Evolutionary conservation across 805 yeast species (phyloP).

Genomic region (Starmerella lactis-condensi): DNA sequence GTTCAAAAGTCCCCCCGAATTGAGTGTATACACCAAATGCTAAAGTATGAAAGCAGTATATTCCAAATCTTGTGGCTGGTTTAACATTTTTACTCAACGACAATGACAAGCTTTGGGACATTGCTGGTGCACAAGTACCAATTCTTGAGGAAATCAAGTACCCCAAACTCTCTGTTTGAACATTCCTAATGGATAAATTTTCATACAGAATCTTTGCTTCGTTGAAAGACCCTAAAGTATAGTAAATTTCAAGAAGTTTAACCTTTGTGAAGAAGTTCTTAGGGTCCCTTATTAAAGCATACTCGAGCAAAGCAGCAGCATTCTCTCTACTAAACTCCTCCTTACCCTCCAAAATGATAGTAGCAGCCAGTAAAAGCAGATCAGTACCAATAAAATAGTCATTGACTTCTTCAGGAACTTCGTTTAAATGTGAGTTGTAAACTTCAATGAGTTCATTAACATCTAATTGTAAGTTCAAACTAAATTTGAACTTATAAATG

Average conservation of each 20-base stretch:
- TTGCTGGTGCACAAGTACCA: slow-evolving; percentile 26
- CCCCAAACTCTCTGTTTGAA: slow-evolving; percentile 54
- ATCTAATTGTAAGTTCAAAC: slow-evolving; percentile 16
- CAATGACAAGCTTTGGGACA: slow-evolving; percentile 26
- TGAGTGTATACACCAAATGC: slow-evolving; percentile 46
- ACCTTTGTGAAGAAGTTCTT: slow-evolving; percentile 53
- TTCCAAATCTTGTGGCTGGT: slow-evolving; percentile 24
- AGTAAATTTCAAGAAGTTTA: slow-evolving; percentile 52
- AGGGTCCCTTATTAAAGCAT: slow-evolving; percentile 36
- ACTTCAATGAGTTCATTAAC: slow-evolving; percentile 23
- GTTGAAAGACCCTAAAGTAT: slow-evolving; percentile 35
- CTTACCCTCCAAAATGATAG: slow-evolving; percentile 20
- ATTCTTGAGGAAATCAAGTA: slow-evolving; percentile 34
- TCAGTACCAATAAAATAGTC: slow-evolving; percentile 61
- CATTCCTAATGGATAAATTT: slow-evolving; percentile 43
- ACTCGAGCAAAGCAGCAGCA: slow-evolving; percentile 39
- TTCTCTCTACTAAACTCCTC: slow-evolving; percentile 18
- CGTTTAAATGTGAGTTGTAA: slow-evolving; percentile 26
- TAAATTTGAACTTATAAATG: slow-evolving; percentile 32
- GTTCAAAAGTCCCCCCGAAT: slow-evolving; percentile 43
- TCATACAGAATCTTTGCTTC: slow-evolving; percentile 36
- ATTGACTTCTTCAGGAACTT: slow-evolving; percentile 27
- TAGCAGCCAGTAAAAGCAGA: slow-evolving; percentile 38
- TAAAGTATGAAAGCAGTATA: slow-evolving; percentile 35
- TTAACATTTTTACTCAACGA: slow-evolving; percentile 1